Evolutionary conservation across 2,329 filamentous ascomycete genomes (phyloP).

Genomic region (Colletotrichum abscissum): DNA sequence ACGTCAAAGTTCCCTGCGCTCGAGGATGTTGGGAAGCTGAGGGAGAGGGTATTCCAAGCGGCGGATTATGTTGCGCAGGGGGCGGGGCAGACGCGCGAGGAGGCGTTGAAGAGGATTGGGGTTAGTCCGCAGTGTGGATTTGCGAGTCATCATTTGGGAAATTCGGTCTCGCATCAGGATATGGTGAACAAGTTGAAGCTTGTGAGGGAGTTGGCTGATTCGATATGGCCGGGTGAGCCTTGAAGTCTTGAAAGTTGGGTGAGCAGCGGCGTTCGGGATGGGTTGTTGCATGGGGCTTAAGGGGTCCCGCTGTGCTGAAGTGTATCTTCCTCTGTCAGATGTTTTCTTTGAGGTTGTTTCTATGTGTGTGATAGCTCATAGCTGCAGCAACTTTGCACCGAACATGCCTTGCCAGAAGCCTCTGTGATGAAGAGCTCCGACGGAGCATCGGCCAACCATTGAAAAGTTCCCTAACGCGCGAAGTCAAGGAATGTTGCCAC

Average conservation of each 20-base stretch:
- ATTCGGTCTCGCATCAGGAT: constrained; percentile 29
- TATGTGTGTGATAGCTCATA: not conserved
- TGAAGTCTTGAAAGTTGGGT: not conserved
- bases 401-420: too few relatives aligned
- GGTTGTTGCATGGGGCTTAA: not conserved
- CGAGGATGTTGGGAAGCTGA: constrained; percentile 66
- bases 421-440: not conserved
- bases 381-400: not conserved
- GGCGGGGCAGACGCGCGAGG: constrained; percentile 68
- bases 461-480: not conserved
- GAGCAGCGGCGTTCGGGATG: not conserved
- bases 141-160: constrained; percentile 58
- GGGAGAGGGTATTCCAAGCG: constrained; percentile 64
- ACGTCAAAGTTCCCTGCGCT: constrained; percentile 70
- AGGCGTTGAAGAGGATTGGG: constrained; percentile 73
- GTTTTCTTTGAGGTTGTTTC: too few relatives aligned
- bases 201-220: constrained; percentile 27
- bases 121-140: constrained; percentile 79
- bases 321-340: not conserved
- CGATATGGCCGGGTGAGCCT: constrained; percentile 34
- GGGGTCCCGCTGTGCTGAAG: not conserved
- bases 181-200: constrained; percentile 31
- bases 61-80: constrained; percentile 76
- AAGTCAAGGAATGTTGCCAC: not conserved
- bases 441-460: not conserved